phyloP scores from a whole-genome alignment of 495 filamentous ascomycete genomes.

The Rostrohypoxylon terebratum region DNA sequence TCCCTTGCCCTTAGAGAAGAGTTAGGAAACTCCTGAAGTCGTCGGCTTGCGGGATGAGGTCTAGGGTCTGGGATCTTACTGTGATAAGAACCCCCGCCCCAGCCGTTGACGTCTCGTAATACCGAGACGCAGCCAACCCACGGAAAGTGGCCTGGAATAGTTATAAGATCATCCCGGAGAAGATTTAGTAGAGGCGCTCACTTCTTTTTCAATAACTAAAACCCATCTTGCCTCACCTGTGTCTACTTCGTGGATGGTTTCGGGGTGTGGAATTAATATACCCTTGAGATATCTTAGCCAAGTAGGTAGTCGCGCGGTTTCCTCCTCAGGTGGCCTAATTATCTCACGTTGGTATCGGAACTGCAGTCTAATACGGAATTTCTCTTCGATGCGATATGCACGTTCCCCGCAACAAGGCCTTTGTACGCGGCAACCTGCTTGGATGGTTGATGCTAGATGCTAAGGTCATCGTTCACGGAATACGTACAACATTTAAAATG shows the following conservation, averaged over 20 bases:
- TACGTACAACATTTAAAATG: slow-evolving; percentile 72
- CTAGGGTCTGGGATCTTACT: slow-evolving; percentile 58
- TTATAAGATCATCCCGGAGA: background rate
- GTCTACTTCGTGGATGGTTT: slow-evolving; percentile 65
- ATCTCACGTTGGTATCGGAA: slow-evolving; percentile 46
- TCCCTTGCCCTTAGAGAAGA: slow-evolving; percentile 76
- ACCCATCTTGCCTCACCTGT: slow-evolving; percentile 73
- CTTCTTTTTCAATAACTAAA: slow-evolving; percentile 93
- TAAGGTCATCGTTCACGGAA: background rate
- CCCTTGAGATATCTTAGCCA: slow-evolving; percentile 61
- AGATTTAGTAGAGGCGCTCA: slow-evolving; percentile 44
- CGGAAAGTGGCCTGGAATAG: slow-evolving; percentile 79
- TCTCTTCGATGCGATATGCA: slow-evolving; percentile 41
- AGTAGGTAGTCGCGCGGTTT: background rate
- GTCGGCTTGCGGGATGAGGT: slow-evolving; percentile 30
- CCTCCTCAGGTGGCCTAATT: too few species aligned
- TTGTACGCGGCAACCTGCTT: slow-evolving; percentile 73
- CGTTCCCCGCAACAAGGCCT: slow-evolving; percentile 53
- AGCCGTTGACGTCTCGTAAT: slow-evolving; percentile 61
- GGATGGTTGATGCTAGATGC: slow-evolving; percentile 7
- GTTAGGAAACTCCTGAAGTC: slow-evolving; percentile 51
- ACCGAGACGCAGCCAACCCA: slow-evolving; percentile 66
- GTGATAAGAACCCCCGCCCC: slow-evolving; percentile 77
- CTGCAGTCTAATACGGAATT: slow-evolving; percentile 49
- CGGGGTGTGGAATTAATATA: slow-evolving; percentile 71